phyloP scores from a whole-genome alignment of 345 rosid species.

The Dovyalis caffra region DNA sequence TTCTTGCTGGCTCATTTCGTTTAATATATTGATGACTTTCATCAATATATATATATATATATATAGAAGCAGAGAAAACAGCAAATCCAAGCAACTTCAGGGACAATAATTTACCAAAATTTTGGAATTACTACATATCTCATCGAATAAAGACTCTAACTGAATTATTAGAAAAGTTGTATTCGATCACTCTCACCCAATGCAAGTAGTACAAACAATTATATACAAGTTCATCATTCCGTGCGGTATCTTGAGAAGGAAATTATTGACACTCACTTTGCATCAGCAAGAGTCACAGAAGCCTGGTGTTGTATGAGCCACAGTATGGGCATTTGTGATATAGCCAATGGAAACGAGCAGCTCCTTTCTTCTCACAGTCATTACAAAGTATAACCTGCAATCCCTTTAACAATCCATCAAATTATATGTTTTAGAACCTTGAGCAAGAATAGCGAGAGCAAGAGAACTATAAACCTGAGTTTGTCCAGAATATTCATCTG shows the following conservation, averaged over 20 bases:
- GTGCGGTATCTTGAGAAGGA: background rate
- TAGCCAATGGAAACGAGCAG: slow-evolving; percentile 63
- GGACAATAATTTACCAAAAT: too few species aligned
- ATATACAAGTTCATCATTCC: background rate
- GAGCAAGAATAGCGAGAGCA: background rate
- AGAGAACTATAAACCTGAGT: slow-evolving; percentile 56
- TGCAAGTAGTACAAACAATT: slow-evolving; percentile 1
- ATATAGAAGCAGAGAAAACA: too few species aligned
- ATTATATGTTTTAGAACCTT: background rate
- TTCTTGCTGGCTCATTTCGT: too few species aligned
- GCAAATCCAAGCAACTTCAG: too few species aligned
- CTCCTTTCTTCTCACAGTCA: slow-evolving; percentile 68
- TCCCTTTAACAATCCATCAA: slow-evolving; percentile 3
- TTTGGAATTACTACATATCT: background rate
- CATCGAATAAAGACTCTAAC: background rate
- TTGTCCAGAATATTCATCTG: slow-evolving; percentile 55
- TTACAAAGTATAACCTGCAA: slow-evolving; percentile 61
- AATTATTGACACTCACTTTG: slow-evolving; percentile 9
- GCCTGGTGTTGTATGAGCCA: slow-evolving; percentile 69
- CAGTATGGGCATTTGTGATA: slow-evolving; percentile 60
- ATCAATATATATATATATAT: too few species aligned
- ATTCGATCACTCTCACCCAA: background rate
- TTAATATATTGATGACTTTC: too few species aligned
- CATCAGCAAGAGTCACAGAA: slow-evolving; percentile 26
- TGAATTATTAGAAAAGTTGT: background rate